Conservation (phyloP, 2,329 filamentous ascomycete genomes). For the Botrytis hyacinthi region DNA sequence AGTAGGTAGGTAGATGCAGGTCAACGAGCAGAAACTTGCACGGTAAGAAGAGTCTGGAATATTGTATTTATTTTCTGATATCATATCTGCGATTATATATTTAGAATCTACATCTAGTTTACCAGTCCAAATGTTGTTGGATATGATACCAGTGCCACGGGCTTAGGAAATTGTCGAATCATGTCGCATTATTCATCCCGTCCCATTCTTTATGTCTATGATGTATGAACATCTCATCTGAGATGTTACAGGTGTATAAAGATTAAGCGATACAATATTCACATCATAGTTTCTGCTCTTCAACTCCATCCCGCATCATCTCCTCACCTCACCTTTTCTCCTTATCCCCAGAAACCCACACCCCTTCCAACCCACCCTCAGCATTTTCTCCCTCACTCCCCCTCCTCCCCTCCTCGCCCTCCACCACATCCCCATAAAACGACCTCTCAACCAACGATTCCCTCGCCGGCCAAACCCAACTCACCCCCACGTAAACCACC, state of each 20-base stretch:
- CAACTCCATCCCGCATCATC: constrained; percentile 23
- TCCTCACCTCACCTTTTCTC: constrained; percentile 25
- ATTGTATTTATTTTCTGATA: neutral
- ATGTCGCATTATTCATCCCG: neutral
- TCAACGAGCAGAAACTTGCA: neutral
- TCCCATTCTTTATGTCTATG: neutral
- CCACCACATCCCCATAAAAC: constrained; percentile 40
- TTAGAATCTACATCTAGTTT: neutral
- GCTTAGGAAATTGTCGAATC: neutral
- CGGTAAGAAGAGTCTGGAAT: neutral
- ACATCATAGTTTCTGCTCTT: constrained; percentile 1
- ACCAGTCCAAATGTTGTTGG: neutral
- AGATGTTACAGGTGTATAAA: rapidly evolving
- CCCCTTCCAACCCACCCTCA: neutral
- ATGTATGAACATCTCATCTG: neutral
- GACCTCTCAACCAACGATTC: constrained; percentile 48
- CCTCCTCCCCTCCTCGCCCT: neutral
- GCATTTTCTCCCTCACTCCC: neutral
- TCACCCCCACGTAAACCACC: constrained; percentile 54
- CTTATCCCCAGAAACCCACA: neutral
- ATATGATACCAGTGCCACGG: neutral
- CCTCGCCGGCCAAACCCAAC: constrained; percentile 47
- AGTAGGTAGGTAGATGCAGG: neutral
- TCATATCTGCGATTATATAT: neutral
- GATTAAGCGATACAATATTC: neutral